Evolutionary conservation across 2,329 filamentous ascomycete species (phyloP), one percentile per base, ranked within the genome.

Genomic region (Beauveria sp.): DNA sequence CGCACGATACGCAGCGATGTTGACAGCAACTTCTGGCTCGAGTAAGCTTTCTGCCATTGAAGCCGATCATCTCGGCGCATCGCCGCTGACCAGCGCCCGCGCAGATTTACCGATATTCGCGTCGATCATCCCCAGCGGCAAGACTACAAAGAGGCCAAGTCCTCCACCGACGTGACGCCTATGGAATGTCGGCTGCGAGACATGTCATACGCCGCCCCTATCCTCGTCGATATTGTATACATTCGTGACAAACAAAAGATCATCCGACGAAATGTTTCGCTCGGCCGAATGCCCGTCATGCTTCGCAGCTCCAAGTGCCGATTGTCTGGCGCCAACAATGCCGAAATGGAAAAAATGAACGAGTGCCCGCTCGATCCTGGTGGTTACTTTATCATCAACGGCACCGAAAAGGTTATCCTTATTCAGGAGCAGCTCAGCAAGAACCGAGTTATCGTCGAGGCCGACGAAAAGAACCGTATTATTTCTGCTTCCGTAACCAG

Each of bases 381-480:
- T 65, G 95, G 95, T 58, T 99, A 99, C 74, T 99, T 99, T 70
- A 95, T 99, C 70, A 92, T 98, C 67, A 91, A 93, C 69, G 95
- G 95, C 52, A 97, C 96, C 22, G 95, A 99, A 74, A 99, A 99
- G 79, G 95, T 99, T 68, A 99, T 99, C 71, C 79, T 99, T 49
- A 96, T 99, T 16, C 95, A 99, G 75, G 96, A 99, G 72, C 95
- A 99, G 77, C 80, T 99, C 72, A 99, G 95, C 83, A 99, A 99
- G 83, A 99, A 99, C 76, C 87, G 95, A 79, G 90, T 99, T 70
- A 97, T 99, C 72, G 93, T 99, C 18, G 96, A 99, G 76, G 88
- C 91, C 61, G 90, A 93, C 69, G 83, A 88, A 58, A 96, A 96
- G 77, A 98, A 97, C 76, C 90, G 90, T 64, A 87, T 96, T 66